These are phyloP conservation scores for Neophaeococcomyces mojaviensis DNA, from an alignment of 2,329 filamentous ascomycete genomes.

Conservation along the genomic window DNA sequence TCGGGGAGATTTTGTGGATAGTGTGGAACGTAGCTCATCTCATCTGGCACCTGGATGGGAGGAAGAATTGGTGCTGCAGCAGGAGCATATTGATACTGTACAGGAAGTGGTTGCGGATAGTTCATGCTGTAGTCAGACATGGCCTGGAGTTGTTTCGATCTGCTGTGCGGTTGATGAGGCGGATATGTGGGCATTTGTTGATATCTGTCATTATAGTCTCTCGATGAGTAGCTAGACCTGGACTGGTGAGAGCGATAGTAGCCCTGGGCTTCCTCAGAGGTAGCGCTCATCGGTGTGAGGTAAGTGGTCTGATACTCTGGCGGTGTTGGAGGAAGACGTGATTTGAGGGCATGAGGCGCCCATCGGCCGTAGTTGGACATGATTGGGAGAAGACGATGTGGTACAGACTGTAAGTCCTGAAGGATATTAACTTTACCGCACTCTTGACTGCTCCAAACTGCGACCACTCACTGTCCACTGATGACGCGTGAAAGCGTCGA, in stretches of 20 bases:
- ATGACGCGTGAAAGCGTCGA: conserved; percentile 16
- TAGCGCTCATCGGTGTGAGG: conserved; percentile 20
- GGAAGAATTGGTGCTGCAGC: conserved; percentile 32
- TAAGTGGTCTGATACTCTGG: conserved; percentile 23
- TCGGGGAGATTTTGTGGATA: conserved; percentile 28
- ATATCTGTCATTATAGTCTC: conserved; percentile 41
- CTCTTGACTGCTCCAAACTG: background rate
- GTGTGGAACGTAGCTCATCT: conserved; percentile 18
- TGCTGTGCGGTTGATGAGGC: conserved; percentile 13
- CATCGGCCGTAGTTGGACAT: conserved; percentile 23
- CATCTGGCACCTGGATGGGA: conserved; percentile 35
- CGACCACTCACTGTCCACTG: conserved; percentile 17
- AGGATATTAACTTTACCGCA: background rate
- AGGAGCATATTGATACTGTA: conserved; percentile 18
- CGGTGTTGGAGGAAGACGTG: conserved; percentile 22
- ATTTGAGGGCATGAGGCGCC: conserved; percentile 19
- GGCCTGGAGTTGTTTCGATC: conserved; percentile 4
- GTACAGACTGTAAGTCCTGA: conserved; percentile 3
- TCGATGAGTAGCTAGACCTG: conserved; percentile 37
- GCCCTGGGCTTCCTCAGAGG: conserved; percentile 15
- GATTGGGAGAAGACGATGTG: conserved; percentile 8
- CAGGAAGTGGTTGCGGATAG: conserved; percentile 13
- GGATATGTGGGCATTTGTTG: conserved; percentile 36
- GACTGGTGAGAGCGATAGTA: conserved; percentile 34
- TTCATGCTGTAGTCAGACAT: conserved; percentile 6